Evolutionary conservation across 1,284 basidiomycete genomes (phyloP), one percentile per base, ranked within the genome.

Genomic region (Cutaneotrichosporon arboriforme): DNA sequence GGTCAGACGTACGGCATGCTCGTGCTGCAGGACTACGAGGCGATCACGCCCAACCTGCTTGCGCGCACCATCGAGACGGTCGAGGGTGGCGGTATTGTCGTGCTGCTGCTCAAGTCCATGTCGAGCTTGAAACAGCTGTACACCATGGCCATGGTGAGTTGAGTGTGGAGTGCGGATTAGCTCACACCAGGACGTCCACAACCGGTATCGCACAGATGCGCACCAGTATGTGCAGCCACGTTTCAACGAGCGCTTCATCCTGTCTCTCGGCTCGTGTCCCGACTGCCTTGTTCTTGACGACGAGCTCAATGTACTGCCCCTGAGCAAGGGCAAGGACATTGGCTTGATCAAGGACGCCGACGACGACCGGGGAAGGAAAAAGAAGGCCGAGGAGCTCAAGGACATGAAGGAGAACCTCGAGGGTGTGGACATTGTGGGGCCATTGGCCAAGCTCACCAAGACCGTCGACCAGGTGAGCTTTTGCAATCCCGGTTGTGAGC

Each of bases 1-100:
- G 96, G 96, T 66, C 90, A 97, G 71, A 98, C 96, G 0, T 97
- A 88, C 74, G 94, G 94, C 42, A 98, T 98, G 92, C 86, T 91
- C 59, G 84, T 98, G 8, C 78, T 99, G 52, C 96, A 98, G 77
- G 96, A 98, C 70, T 99, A 98, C 65, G 96, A 99, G 72, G 94
- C 96, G 3, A 84, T 99, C 61, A 99, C 96, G 1, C 96, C 96
- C 26, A 99, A 99, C 77, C 77, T 97, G 53, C 84, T 98, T 26
- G 96, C 96, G 5, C 81, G 94, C 47, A 98, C 96, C 18, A 93
- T 98, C 54, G 96, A 99, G 78, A 99, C 96, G 0, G 94, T 98
- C 1, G 90, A 98, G 71, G 96, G 96, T 20, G 96, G 96, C 33
- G 96, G 96, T 4, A 78, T 97, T 35, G 85, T 99, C 4, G 87